phyloP scores from a whole-genome alignment of 305 asterid species.

The Fraxinus sp. region DNA sequence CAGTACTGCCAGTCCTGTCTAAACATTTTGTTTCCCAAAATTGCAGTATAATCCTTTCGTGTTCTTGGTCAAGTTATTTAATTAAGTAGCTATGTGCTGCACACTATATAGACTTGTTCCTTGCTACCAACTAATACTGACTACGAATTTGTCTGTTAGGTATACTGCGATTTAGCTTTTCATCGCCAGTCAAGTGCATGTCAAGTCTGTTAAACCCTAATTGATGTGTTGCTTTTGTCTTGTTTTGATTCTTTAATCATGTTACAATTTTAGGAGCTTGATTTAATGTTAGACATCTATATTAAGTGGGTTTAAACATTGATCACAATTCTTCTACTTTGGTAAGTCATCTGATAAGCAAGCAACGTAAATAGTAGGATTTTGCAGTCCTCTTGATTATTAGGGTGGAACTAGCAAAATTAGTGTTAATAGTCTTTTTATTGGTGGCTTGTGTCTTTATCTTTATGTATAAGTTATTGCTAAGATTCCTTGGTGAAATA shows the following conservation, averaged over 20 bases:
- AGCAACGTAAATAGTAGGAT: background rate
- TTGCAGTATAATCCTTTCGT: background rate
- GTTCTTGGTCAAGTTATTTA: background rate
- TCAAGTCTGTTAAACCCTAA: background rate
- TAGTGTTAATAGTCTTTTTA: background rate
- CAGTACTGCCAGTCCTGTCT: background rate
- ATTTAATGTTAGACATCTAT: background rate
- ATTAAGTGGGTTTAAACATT: background rate
- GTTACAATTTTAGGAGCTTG: background rate
- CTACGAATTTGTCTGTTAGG: background rate
- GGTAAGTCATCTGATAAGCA: background rate
- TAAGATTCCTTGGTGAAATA: background rate
- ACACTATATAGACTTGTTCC: background rate
- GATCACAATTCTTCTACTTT: background rate
- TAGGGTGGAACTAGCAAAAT: background rate
- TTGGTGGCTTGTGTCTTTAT: background rate
- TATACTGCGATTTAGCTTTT: background rate
- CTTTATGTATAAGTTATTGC: background rate
- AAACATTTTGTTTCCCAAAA: conserved; percentile 1
- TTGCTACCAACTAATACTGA: background rate
- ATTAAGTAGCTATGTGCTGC: background rate
- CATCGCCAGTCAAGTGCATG: background rate
- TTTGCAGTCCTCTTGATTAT: background rate
- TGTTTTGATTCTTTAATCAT: background rate
- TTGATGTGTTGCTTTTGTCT: background rate